These are phyloP conservation scores for Aspergillus kassunensis DNA, from an alignment of 495 filamentous ascomycete species.

Conservation along the genomic window DNA sequence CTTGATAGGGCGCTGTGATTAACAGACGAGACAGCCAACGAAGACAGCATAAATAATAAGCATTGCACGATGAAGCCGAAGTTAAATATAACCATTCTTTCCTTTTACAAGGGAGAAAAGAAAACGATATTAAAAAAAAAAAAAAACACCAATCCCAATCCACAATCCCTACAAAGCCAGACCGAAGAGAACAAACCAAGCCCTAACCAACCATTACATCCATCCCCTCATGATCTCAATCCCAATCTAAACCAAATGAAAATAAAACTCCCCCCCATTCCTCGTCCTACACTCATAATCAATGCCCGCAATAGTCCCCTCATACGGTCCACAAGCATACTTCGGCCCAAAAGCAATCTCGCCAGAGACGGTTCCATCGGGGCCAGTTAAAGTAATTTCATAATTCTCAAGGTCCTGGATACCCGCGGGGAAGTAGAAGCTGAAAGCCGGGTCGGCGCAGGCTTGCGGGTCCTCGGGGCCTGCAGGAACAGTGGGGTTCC, in stretches of 20 bases:
- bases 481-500: neutral
- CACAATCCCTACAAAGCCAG: too few relatives aligned
- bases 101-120: too few relatives aligned
- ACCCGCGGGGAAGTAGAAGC: neutral
- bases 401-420: neutral
- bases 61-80: too few relatives aligned
- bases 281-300: neutral
- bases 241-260: neutral
- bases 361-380: neutral
- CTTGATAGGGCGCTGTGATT: too few relatives aligned
- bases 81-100: too few relatives aligned
- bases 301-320: neutral
- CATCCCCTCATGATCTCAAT: too few relatives aligned
- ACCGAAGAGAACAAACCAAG: too few relatives aligned
- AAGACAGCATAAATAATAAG: too few relatives aligned
- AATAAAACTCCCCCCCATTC: slow-evolving; percentile 7
- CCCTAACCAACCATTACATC: too few relatives aligned
- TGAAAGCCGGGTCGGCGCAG: neutral
- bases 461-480: neutral
- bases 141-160: too few relatives aligned
- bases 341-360: neutral
- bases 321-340: slow-evolving; percentile 2
- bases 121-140: too few relatives aligned
- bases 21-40: too few relatives aligned
- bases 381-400: neutral